phyloP scores from a whole-genome alignment of 179 eudicot species.

The Silene vulgaris region DNA sequence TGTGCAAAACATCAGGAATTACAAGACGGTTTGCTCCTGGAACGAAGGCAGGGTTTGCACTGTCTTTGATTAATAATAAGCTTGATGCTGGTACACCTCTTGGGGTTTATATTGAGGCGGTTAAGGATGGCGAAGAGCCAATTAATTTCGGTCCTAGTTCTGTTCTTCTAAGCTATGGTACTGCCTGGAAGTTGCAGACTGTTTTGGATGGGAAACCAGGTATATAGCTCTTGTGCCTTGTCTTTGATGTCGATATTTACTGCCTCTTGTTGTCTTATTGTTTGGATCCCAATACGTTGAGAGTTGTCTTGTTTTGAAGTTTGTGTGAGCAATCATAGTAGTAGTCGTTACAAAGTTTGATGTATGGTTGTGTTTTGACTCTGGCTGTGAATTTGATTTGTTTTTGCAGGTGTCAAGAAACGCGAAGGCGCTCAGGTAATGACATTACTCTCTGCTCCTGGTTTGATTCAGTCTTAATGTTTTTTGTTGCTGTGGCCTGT shows the following conservation, averaged over 20 bases:
- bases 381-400: not conserved
- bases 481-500: not conserved
- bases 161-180: slow-evolving; percentile 50
- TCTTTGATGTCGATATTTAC: not conserved
- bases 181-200: slow-evolving; percentile 75
- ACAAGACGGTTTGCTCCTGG: slow-evolving; percentile 61
- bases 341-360: not conserved
- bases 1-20: slow-evolving; percentile 56
- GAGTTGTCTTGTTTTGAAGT: not conserved
- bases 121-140: slow-evolving; percentile 67
- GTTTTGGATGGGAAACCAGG: slow-evolving; percentile 47
- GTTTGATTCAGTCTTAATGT: not conserved
- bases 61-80: slow-evolving; percentile 62
- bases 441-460: not conserved
- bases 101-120: slow-evolving; percentile 63
- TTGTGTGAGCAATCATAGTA: slow-evolving; percentile 2
- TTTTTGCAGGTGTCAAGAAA: slow-evolving; percentile 25
- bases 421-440: slow-evolving; percentile 27
- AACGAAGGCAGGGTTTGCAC: slow-evolving; percentile 70
- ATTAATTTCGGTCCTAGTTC: slow-evolving; percentile 71
- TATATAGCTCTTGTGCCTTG: slow-evolving; percentile 1
- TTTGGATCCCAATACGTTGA: not conserved
- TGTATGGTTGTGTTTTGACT: not conserved
- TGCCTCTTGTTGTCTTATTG: not conserved
- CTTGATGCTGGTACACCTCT: slow-evolving; percentile 31